Conservation (phyloP, 345 rosid species). For the Boechera stricta region DNA sequence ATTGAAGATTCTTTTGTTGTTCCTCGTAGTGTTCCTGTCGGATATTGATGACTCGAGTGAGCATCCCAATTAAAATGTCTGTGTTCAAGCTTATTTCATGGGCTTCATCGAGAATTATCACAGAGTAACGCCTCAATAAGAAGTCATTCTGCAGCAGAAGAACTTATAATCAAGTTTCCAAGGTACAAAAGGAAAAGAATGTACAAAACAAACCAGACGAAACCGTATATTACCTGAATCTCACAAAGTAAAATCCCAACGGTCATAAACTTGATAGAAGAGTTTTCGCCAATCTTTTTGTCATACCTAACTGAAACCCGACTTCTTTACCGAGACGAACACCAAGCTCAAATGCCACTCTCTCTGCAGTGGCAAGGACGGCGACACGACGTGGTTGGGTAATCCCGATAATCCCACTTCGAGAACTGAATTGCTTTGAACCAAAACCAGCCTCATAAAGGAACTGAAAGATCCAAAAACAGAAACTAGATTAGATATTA, state of each 20-base stretch:
- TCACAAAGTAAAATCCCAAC: slow-evolving; percentile 95
- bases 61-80: slow-evolving; percentile 94
- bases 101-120: slow-evolving; percentile 89
- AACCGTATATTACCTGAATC: slow-evolving; percentile 63
- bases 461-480: slow-evolving; percentile 57
- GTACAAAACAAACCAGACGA: slow-evolving; percentile 5
- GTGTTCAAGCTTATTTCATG: slow-evolving; percentile 97
- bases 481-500: slow-evolving; percentile 1
- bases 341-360: slow-evolving; percentile 95
- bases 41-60: slow-evolving; percentile 68
- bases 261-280: slow-evolving; percentile 93
- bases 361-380: slow-evolving; percentile 90
- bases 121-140: slow-evolving; percentile 79
- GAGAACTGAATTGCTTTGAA: slow-evolving; percentile 52
- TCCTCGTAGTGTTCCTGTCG: slow-evolving; percentile 71
- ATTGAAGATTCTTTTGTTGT: slow-evolving; percentile 61
- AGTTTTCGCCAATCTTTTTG: slow-evolving; percentile 73
- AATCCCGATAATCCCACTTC: slow-evolving; percentile 83
- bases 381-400: slow-evolving; percentile 99
- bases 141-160: slow-evolving; percentile 70
- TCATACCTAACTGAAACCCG: slow-evolving; percentile 97
- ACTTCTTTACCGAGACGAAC: slow-evolving; percentile 82
- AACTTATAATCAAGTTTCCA: slow-evolving; percentile 11
- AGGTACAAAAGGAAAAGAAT: not conserved
- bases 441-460: slow-evolving; percentile 95